phyloP scores from a whole-genome alignment of 2,329 filamentous ascomycete species.

The Myriosclerotinia scirpicola region DNA sequence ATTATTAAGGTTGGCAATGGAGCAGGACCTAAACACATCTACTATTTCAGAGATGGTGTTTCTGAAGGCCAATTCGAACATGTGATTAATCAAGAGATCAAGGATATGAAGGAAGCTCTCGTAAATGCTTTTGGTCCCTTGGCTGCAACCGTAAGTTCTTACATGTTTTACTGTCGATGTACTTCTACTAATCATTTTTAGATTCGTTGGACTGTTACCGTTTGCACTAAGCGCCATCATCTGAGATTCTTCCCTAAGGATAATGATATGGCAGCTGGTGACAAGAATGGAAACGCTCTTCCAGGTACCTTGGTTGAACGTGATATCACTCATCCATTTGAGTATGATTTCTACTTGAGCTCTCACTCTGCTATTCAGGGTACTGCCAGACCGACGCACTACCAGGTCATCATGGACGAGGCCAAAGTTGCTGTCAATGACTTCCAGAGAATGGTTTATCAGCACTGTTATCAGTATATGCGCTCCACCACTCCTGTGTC shows the following conservation, averaged over 20 bases:
- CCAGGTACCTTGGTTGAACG: constrained; percentile 86
- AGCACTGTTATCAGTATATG: constrained; percentile 91
- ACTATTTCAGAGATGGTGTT: constrained; percentile 93
- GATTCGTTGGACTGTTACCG: constrained; percentile 74
- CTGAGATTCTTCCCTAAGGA: constrained; percentile 83
- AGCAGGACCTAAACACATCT: constrained; percentile 67
- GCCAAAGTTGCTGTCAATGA: constrained; percentile 63
- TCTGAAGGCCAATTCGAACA: constrained; percentile 81
- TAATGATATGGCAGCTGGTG: constrained; percentile 50
- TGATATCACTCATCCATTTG: constrained; percentile 86
- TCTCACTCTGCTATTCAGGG: constrained; percentile 84
- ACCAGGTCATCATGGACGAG: constrained; percentile 86
- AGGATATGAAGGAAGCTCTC: constrained; percentile 64
- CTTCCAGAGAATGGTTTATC: constrained; percentile 86
- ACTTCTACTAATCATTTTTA: constrained; percentile 25
- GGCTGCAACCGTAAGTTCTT: constrained; percentile 33
- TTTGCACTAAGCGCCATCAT: constrained; percentile 93
- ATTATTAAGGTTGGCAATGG: constrained; percentile 52
- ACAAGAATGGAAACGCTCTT: constrained; percentile 77
- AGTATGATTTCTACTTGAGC: constrained; percentile 73
- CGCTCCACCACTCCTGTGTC: constrained; percentile 92
- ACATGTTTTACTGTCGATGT: background rate
- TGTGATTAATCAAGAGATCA: constrained; percentile 76
- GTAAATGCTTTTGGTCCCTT: constrained; percentile 40
- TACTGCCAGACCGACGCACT: constrained; percentile 88